phyloP scores from a whole-genome alignment of 495 filamentous ascomycete genomes.

The Friedmanniomyces simplex region DNA sequence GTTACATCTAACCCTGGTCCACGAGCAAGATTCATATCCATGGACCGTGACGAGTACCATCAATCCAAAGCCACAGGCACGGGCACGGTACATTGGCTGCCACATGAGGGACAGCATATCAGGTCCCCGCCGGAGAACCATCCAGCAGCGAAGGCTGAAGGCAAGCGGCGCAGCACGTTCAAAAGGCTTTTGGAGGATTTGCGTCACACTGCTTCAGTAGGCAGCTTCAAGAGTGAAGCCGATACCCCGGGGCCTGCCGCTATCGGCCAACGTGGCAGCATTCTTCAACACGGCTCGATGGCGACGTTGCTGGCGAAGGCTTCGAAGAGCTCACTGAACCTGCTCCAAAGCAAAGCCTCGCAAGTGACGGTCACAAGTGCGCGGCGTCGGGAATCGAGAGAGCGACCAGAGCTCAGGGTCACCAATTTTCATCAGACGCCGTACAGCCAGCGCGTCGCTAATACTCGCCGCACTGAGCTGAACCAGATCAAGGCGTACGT shows the following conservation, averaged over 20 bases:
- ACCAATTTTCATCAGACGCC: constrained; percentile 18
- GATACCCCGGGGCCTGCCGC: neutral
- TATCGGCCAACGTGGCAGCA: neutral
- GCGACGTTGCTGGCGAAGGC: constrained; percentile 1
- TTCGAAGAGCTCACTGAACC: neutral
- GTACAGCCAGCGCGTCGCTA: constrained; percentile 17
- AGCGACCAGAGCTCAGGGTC: constrained; percentile 1
- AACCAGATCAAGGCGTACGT: constrained; percentile 4
- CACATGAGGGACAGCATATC: neutral
- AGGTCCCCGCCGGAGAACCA: neutral
- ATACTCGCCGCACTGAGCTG: constrained; percentile 12
- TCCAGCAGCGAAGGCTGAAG: neutral
- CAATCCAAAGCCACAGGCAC: neutral
- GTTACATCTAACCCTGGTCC: neutral
- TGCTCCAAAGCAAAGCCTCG: constrained; percentile 7
- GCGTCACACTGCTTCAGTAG: neutral
- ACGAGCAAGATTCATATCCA: neutral
- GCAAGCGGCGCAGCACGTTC: neutral
- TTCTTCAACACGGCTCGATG: neutral
- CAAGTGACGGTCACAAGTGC: neutral
- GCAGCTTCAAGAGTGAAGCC: neutral
- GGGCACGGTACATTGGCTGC: neutral
- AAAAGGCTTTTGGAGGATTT: neutral
- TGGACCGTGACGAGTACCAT: neutral
- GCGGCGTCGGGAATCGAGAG: neutral